A percentile compares a stretch with the other conserved stretches of the same genome.
Conservation (phyloP, 192 early-diverging fungal genomes). For the Mortierella hygrophila region DNA sequence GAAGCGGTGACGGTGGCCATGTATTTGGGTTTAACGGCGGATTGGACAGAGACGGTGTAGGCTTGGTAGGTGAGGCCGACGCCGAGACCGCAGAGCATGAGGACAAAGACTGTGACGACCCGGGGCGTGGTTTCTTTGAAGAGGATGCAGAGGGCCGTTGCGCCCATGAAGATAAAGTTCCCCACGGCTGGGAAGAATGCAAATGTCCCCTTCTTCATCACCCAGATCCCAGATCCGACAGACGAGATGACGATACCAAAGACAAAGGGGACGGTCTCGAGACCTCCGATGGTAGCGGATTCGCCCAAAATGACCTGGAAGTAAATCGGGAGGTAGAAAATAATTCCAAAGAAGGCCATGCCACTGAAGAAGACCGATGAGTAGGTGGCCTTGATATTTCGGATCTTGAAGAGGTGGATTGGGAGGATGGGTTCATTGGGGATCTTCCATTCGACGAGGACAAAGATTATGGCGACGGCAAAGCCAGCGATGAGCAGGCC, state of each 20-base stretch:
- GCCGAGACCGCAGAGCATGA: conserved; percentile 63
- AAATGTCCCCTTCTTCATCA: conserved; percentile 62
- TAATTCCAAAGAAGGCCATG: conserved; percentile 63
- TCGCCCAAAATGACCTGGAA: conserved; percentile 70
- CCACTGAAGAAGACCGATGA: conserved; percentile 63
- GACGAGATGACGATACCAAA: conserved; percentile 62
- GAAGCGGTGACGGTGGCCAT: conserved; percentile 62
- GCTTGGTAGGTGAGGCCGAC: conserved; percentile 67
- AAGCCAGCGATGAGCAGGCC: conserved; percentile 64
- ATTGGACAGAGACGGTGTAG: conserved; percentile 52
- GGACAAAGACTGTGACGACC: conserved; percentile 62
- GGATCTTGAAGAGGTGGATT: conserved; percentile 58
- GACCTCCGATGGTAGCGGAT: conserved; percentile 63
- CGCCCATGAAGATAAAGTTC: conserved; percentile 59
- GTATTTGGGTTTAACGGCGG: conserved; percentile 48
- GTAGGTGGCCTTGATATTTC: conserved; percentile 64
- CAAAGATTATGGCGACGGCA: conserved; percentile 49
- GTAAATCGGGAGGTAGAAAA: conserved; percentile 74
- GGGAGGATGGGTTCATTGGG: conserved; percentile 68
- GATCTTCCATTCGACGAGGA: conserved; percentile 66
- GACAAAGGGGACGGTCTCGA: conserved; percentile 72
- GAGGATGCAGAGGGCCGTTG: conserved; percentile 64
- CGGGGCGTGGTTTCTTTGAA: conserved; percentile 59
- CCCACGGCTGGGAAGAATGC: conserved; percentile 63
- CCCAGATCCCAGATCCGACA: conserved; percentile 58